phyloP scores from a whole-genome alignment of 305 asterid species.

The Lippia alba region DNA sequence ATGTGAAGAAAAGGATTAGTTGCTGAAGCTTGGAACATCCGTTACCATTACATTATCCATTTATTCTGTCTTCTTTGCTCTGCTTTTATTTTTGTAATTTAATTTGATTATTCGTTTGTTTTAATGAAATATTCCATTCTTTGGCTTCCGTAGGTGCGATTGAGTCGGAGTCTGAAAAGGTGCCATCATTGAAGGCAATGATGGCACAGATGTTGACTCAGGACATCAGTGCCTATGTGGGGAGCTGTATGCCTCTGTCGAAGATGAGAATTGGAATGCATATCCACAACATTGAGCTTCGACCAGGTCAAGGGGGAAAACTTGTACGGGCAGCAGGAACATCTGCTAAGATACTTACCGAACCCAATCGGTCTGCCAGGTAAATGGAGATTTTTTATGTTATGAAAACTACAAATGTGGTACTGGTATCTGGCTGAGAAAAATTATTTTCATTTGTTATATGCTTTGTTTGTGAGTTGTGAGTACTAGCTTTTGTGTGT shows the following conservation, averaged over 20 bases:
- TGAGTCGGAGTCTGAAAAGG: conserved; percentile 35
- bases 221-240: conserved; percentile 77
- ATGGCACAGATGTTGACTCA: conserved; percentile 57
- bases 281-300: conserved; percentile 89
- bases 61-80: too few species aligned
- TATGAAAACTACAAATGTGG: conserved; percentile 1
- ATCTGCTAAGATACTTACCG: conserved; percentile 71
- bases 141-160: conserved; percentile 42
- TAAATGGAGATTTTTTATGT: conserved; percentile 11
- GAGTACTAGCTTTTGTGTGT: neutral
- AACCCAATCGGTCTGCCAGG: conserved; percentile 71
- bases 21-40: neutral
- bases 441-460: neutral
- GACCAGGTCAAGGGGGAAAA: conserved; percentile 89
- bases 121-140: neutral
- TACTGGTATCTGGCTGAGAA: neutral
- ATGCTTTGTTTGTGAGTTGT: neutral
- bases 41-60: too few species aligned
- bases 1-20: neutral
- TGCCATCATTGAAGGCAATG: conserved; percentile 51
- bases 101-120: too few species aligned
- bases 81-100: too few species aligned
- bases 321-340: conserved; percentile 83
- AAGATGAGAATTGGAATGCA: conserved; percentile 89
- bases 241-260: conserved; percentile 80